Conservation (phyloP, 768 basidiomycete species). For the Rhizopogon roseolus region DNA sequence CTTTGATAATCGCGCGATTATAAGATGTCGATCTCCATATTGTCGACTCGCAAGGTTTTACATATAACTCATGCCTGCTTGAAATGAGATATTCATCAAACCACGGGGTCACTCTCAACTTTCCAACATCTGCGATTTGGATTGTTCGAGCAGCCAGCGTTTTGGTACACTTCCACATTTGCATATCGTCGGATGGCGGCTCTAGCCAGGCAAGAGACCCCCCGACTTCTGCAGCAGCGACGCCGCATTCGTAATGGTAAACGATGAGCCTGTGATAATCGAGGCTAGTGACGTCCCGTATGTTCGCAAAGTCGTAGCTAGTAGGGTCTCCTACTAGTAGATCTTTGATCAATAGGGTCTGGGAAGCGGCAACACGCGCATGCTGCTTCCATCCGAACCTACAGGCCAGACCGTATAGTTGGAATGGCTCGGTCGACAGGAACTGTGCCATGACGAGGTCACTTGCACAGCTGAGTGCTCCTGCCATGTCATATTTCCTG, state of each 20-base stretch:
- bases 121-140: too few relatives aligned
- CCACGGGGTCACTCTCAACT: too few relatives aligned
- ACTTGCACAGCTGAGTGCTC: constrained; percentile 10
- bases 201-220: neutral
- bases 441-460: constrained; percentile 7
- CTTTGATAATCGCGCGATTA: too few relatives aligned
- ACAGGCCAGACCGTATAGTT: constrained; percentile 23
- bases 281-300: constrained; percentile 34
- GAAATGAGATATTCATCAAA: too few relatives aligned
- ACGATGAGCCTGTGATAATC: constrained; percentile 36
- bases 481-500: constrained; percentile 22
- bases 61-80: neutral
- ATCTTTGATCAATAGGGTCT: constrained; percentile 15
- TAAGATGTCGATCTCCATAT: neutral
- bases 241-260: constrained; percentile 36
- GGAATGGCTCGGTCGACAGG: constrained; percentile 12
- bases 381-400: constrained; percentile 14
- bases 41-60: neutral
- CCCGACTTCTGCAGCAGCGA: constrained; percentile 4
- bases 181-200: too few relatives aligned
- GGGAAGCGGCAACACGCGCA: constrained; percentile 16
- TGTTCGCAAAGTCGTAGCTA: constrained; percentile 24
- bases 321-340: neutral
- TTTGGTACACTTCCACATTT: too few relatives aligned
- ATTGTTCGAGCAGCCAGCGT: too few relatives aligned